Evolutionary conservation across 2,329 filamentous ascomycete genomes (phyloP).

Genomic region (Hypomyces rosellus): DNA sequence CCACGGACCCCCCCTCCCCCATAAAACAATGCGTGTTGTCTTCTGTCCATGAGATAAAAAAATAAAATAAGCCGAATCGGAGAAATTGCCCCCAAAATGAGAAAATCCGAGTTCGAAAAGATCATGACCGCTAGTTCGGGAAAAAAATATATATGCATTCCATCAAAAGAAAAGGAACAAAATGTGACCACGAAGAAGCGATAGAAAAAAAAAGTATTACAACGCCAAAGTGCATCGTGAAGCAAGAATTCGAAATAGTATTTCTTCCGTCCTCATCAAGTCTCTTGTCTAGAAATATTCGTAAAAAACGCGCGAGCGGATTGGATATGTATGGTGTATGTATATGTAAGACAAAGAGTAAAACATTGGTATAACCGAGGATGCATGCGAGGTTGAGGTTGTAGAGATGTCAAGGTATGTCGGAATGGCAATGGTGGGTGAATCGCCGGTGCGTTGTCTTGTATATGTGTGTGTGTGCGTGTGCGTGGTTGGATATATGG

Average conservation of each 20-base stretch:
- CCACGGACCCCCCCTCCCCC: background rate
- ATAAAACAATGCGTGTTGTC: slow-evolving; percentile 1
- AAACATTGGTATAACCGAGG: background rate
- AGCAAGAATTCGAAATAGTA: background rate
- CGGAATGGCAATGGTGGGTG: too few species aligned
- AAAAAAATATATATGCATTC: too few species aligned
- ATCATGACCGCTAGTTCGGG: too few species aligned
- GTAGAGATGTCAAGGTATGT: background rate
- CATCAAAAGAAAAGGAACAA: too few species aligned
- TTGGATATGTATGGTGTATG: background rate
- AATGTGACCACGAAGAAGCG: background rate
- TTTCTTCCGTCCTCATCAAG: background rate
- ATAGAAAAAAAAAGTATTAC: too few species aligned
- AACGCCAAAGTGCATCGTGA: too few species aligned
- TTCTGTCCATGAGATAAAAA: background rate
- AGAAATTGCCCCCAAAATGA: too few species aligned
- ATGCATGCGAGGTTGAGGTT: background rate
- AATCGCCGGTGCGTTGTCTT: too few species aligned
- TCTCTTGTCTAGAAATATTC: background rate
- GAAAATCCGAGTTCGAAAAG: too few species aligned
- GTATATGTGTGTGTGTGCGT: too few species aligned
- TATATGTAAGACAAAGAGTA: background rate
- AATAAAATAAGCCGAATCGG: too few species aligned
- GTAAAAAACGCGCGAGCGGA: background rate
- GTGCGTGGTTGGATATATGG: too few species aligned